Conservation (phyloP, 2,329 filamentous ascomycete species). For the Beauveria caledonica region DNA sequence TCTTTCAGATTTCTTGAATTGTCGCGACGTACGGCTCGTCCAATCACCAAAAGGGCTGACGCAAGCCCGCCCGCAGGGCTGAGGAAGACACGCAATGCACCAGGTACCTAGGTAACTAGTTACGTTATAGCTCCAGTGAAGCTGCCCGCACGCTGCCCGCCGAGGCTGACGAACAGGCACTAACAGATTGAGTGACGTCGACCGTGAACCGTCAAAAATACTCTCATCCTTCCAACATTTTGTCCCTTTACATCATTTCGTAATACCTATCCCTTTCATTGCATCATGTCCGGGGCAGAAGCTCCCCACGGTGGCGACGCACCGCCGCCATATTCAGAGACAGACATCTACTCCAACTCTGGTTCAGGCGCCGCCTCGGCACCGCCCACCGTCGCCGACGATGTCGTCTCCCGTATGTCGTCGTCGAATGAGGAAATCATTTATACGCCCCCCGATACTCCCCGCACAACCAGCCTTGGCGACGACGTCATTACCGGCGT, state of each 20-base stretch:
- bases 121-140: neutral
- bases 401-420: slow-evolving; percentile 29
- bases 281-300: neutral
- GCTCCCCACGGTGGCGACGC: slow-evolving; percentile 23
- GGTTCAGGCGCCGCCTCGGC: slow-evolving; percentile 21
- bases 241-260: neutral
- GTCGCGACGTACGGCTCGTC: neutral
- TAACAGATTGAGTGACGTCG: neutral
- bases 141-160: neutral
- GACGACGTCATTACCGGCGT: neutral
- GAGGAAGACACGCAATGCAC: neutral
- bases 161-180: neutral
- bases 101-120: too few relatives aligned
- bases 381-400: slow-evolving; percentile 24
- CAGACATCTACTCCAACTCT: slow-evolving; percentile 44
- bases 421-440: slow-evolving; percentile 37
- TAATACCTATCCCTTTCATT: neutral
- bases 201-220: neutral
- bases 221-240: neutral
- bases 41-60: slow-evolving; percentile 1
- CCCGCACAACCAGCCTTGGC: slow-evolving; percentile 24
- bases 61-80: slow-evolving; percentile 5
- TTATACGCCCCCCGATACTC: slow-evolving; percentile 45
- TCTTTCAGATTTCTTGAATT: too few relatives aligned
- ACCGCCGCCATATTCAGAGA: slow-evolving; percentile 50